Evolutionary conservation across 495 filamentous ascomycete genomes (phyloP).

Genomic region (Aspergillus coremiiformis): DNA sequence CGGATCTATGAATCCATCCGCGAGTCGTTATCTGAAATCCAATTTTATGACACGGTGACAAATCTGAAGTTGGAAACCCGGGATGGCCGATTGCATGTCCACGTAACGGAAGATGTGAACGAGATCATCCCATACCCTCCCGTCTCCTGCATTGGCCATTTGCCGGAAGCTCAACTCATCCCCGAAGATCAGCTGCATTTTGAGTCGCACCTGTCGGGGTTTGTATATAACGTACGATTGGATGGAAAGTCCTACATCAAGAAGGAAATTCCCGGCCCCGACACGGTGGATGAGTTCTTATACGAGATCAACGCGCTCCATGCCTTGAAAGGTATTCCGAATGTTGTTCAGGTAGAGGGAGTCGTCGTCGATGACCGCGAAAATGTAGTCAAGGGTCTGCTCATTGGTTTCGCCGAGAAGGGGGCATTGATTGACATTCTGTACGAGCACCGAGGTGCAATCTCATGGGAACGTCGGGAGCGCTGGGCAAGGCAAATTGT

Average conservation of each 20-base stretch:
- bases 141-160: conserved; percentile 64
- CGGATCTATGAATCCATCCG: conserved; percentile 94
- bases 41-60: conserved; percentile 92
- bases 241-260: conserved; percentile 72
- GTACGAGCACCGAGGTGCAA: conserved; percentile 58
- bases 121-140: conserved; percentile 89
- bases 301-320: conserved; percentile 96
- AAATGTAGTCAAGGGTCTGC: conserved; percentile 73
- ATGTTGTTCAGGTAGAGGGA: conserved; percentile 82
- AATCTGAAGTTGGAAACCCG: conserved; percentile 91
- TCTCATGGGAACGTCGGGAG: conserved; percentile 72
- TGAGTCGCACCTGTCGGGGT: conserved; percentile 88
- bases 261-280: conserved; percentile 95
- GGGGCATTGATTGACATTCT: conserved; percentile 88
- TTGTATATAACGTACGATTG: conserved; percentile 88
- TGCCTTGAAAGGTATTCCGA: conserved; percentile 59
- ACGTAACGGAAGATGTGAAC: conserved; percentile 96
- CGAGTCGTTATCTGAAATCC: conserved; percentile 81
- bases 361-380: conserved; percentile 78
- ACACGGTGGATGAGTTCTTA: conserved; percentile 92
- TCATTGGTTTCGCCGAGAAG: conserved; percentile 83
- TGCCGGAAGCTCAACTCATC: conserved; percentile 55
- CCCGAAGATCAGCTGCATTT: conserved; percentile 72
- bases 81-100: conserved; percentile 85
- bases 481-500: conserved; percentile 93